Evolutionary conservation across 78 protist species (phyloP).

Genomic region (Anaeramoeba flamelloides): DNA sequence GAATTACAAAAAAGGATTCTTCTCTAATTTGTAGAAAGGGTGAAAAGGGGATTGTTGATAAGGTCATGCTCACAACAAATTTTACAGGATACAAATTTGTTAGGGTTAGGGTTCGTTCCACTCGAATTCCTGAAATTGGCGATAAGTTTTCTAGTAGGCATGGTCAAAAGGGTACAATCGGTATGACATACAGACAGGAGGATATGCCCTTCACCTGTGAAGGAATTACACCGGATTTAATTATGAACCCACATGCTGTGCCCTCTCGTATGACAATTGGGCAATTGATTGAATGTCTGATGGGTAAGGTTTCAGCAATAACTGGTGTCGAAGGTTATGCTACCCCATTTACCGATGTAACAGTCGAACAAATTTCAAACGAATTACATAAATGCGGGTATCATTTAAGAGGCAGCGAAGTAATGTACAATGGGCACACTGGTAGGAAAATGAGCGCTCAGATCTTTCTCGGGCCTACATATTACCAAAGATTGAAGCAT

Average conservation of each 20-base stretch:
- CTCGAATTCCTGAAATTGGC: conserved; percentile 92
- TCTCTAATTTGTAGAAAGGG: neutral
- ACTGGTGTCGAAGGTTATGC: conserved; percentile 73
- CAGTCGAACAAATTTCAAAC: conserved; percentile 53
- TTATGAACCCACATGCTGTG: conserved; percentile 99
- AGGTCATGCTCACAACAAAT: conserved; percentile 43
- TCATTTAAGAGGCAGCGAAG: conserved; percentile 79
- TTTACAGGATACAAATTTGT: conserved; percentile 62
- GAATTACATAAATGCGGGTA: conserved; percentile 60
- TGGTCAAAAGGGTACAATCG: conserved; percentile 99
- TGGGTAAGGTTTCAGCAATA: conserved; percentile 63
- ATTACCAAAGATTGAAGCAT: conserved; percentile 97
- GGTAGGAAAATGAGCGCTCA: conserved; percentile 43
- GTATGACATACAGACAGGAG: conserved; percentile 88
- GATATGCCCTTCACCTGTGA: conserved; percentile 91
- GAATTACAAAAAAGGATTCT: neutral
- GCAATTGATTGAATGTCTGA: conserved; percentile 90
- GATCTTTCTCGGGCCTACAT: conserved; percentile 89
- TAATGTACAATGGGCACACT: conserved; percentile 91
- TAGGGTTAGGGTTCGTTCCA: conserved; percentile 74
- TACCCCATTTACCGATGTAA: conserved; percentile 82
- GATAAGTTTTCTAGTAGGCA: conserved; percentile 99
- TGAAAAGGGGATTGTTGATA: conserved; percentile 17
- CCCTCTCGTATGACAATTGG: conserved; percentile 99
- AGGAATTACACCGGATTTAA: conserved; percentile 95